A percentile compares a stretch with the other conserved stretches of the same genome.
phyloP scores from a whole-genome alignment of 495 filamentous ascomycete species.

The Talaromyces nanjingensis region DNA sequence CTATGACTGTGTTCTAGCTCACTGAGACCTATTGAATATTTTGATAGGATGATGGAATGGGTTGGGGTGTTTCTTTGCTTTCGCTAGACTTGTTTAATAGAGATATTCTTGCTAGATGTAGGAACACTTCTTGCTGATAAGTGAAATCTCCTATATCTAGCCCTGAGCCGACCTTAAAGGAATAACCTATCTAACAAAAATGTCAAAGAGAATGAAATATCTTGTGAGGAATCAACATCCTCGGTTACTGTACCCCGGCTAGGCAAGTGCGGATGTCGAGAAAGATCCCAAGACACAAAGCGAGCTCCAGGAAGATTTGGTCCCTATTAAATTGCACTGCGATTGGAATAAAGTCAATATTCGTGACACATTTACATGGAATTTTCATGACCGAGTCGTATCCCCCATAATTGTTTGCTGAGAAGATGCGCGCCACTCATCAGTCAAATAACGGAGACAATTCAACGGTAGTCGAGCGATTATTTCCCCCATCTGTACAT shows the following conservation, averaged over 20 bases:
- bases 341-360: constrained; percentile 94
- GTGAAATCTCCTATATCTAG: no score
- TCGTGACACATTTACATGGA: constrained; percentile 97
- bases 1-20: no score
- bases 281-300: constrained; percentile 77
- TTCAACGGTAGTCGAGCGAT: constrained; percentile 84
- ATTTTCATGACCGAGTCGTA: constrained; percentile 83
- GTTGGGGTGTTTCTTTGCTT: no score
- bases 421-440: constrained; percentile 59
- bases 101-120: no score
- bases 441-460: constrained; percentile 69
- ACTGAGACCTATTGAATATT: no score
- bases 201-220: no score
- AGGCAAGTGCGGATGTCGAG: constrained; percentile 61
- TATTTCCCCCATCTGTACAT: constrained; percentile 87
- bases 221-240: constrained; percentile 38
- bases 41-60: no score
- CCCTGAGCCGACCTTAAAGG: no score
- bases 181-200: no score
- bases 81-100: no score
- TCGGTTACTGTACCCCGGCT: constrained; percentile 69
- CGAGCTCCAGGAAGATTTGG: constrained; percentile 83
- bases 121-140: no score
- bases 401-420: constrained; percentile 72
- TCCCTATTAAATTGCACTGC: constrained; percentile 85